Percentiles rank a stretch among this genome's conserved stretches.
These are phyloP conservation scores for Phytophthora sp. DNA, from an alignment of 352 stramenopile genomes.

Conservation along the genomic window DNA sequence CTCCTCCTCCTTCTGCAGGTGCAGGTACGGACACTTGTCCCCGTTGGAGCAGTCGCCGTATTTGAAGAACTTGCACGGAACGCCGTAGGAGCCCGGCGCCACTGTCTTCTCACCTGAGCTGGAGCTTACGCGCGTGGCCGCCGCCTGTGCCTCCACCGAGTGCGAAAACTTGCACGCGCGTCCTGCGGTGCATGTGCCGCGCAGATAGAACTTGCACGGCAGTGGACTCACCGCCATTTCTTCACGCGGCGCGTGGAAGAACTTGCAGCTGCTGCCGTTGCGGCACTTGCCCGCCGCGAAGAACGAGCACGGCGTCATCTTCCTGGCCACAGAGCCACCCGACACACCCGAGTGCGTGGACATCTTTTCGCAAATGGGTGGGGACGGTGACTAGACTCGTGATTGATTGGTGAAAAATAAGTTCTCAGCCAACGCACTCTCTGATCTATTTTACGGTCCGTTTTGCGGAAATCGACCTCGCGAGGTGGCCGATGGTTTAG, in stretches of 20 bases:
- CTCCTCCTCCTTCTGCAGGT: slow-evolving; percentile 45
- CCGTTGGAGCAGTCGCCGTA: slow-evolving; percentile 66
- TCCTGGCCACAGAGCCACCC: slow-evolving; percentile 18
- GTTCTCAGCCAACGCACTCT: slow-evolving; percentile 11
- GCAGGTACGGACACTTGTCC: slow-evolving; percentile 69
- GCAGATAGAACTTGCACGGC: slow-evolving; percentile 78
- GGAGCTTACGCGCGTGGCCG: slow-evolving; percentile 38
- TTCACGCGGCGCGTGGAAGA: slow-evolving; percentile 58
- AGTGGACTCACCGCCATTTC: slow-evolving; percentile 46
- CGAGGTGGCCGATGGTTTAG: no score
- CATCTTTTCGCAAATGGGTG: slow-evolving; percentile 34
- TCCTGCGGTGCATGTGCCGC: slow-evolving; percentile 65
- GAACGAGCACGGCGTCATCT: slow-evolving; percentile 61
- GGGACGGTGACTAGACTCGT: not conserved
- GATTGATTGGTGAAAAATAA: slow-evolving; percentile 35
- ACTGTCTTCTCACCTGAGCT: slow-evolving; percentile 55
- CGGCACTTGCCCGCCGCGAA: slow-evolving; percentile 75
- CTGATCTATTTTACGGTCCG: no score
- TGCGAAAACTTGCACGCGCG: slow-evolving; percentile 77
- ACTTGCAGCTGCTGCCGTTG: slow-evolving; percentile 68
- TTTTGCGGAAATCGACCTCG: no score
- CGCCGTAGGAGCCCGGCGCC: slow-evolving; percentile 48
- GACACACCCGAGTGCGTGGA: slow-evolving; percentile 29
- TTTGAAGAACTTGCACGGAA: slow-evolving; percentile 81
- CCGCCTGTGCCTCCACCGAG: slow-evolving; percentile 28